Percentiles rank a stretch among this genome's conserved stretches.
These are phyloP conservation scores for Lithospermum erythrorhizon DNA, from an alignment of 257 asterid genomes.

Conservation along the genomic window DNA sequence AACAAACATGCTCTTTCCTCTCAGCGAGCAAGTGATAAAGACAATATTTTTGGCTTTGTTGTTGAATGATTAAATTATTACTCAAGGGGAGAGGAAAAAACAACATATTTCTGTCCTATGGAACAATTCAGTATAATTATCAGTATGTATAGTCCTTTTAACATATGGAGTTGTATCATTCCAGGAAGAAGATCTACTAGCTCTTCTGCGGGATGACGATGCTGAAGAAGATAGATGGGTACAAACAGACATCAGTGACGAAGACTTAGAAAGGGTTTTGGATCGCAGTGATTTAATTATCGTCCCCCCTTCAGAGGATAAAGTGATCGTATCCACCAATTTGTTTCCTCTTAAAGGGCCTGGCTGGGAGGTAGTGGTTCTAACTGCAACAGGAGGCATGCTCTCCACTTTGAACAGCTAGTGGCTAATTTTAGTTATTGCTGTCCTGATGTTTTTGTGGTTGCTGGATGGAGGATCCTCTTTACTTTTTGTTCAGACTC, in stretches of 20 bases:
- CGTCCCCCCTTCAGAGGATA: conserved; percentile 12
- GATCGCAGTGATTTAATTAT: conserved; percentile 70
- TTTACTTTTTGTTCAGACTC: too few species aligned
- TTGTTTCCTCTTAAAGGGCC: conserved; percentile 71
- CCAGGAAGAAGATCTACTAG: conserved; percentile 82
- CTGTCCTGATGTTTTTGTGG: conserved; percentile 7
- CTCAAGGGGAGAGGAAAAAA: too few species aligned
- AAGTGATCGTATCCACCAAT: not conserved
- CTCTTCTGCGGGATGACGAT: conserved; percentile 64
- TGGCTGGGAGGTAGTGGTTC: conserved; percentile 99
- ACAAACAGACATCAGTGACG: conserved; percentile 74
- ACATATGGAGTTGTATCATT: conserved; percentile 1
- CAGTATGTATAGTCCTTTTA: not conserved
- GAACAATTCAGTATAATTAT: too few species aligned
- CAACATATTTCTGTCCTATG: too few species aligned
- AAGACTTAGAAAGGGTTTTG: conserved; percentile 61
- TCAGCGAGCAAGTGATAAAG: too few species aligned
- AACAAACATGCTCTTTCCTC: too few species aligned
- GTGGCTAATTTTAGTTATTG: not conserved
- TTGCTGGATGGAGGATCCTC: not conserved
- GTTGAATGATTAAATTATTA: too few species aligned
- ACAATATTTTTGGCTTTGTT: too few species aligned
- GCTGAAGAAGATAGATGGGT: conserved; percentile 63
- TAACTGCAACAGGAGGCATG: conserved; percentile 69
- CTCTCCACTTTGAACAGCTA: conserved; percentile 71